Base-by-base conservation (phyloP, 2,329 filamentous ascomycete genomes). In the Colletotrichum phormii region DNA sequence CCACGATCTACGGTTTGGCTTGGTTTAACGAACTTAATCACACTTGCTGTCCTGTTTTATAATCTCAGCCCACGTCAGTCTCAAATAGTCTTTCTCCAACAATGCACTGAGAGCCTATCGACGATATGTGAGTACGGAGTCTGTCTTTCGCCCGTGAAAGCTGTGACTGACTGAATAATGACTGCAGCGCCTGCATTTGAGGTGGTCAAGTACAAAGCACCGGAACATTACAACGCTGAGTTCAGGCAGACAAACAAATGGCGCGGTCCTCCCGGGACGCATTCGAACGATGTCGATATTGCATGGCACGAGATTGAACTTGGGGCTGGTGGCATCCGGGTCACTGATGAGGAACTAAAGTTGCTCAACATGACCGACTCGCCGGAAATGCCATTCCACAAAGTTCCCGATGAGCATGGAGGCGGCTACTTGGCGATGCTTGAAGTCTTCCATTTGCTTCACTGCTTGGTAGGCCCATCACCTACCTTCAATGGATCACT, bases 231-330 rank as follows among this genome's bases (percentile, higher is more conserved):
- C 15, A 63, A 69, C 15, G 69, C 69, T 6, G 69, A 69, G 29
- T 72, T 72, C 31, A 68, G 69, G 24, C 69, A 72, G 24, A 64
- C 53, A 0, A 72, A 72, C 31, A 72, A 69, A n/a, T 72, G 69
- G 69, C 69, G 69, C 15, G 69, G 58, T 1, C 64, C 64, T 1
- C 64, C 69, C 18, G 64, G 69, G 2, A 58, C 55, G 4, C 69
- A 72, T 22, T 72, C 69, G 22, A 72, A 72, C 13, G 64, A 61
- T 1, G 26, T 72, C 15, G 59, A 72, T 2, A 22, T 69, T 3
- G 69, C 69, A 1, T 72, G 69, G 69, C 69, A 72, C 24, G 64
- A 69, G 37, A 72, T 72, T 6, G 69, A 72, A 26, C 4, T 69
- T 7, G 69, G 69, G 2, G 69, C 69, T 0, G 69, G 69, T 8